Percentiles rank a stretch among this genome's conserved stretches.
Evolutionary conservation across 108 stramenopile genomes (phyloP).

Genomic region (Pelagomonas calceolata): DNA sequence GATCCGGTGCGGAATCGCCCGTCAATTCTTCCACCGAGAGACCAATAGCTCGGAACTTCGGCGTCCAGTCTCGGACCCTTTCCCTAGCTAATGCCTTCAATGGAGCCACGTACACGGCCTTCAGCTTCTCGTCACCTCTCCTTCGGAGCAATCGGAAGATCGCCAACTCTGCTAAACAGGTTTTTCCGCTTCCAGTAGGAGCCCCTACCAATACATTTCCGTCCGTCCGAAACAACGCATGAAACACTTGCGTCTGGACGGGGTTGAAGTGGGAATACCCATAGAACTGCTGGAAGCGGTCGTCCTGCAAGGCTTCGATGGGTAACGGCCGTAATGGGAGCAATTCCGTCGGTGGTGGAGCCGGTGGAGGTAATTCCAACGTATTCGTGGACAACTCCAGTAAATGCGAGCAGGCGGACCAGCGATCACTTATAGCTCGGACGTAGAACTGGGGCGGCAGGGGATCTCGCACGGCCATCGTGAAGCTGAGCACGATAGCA

Average conservation of each 20-base stretch:
- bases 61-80: conserved; percentile 85
- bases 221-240: conserved; percentile 81
- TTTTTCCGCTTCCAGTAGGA: conserved; percentile 90
- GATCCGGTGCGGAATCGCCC: conserved; percentile 89
- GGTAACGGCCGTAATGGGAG: conserved; percentile 84
- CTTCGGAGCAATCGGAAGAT: conserved; percentile 71
- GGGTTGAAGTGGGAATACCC: conserved; percentile 82
- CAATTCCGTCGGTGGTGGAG: conserved; percentile 66
- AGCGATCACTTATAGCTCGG: conserved; percentile 70
- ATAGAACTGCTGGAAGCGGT: conserved; percentile 72
- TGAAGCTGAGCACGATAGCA: conserved; percentile 58
- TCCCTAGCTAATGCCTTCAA: conserved; percentile 93
- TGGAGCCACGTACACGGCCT: conserved; percentile 96
- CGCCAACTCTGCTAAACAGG: conserved; percentile 72
- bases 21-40: conserved; percentile 78
- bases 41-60: conserved; percentile 62
- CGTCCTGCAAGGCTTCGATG: conserved; percentile 63
- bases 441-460: conserved; percentile 80
- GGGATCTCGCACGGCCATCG: conserved; percentile 78
- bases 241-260: conserved; percentile 81
- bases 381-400: conserved; percentile 42
- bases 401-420: conserved; percentile 80
- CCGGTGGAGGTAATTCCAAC: conserved; percentile 56
- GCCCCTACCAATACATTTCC: conserved; percentile 86
- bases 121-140: conserved; percentile 48